A percentile compares a stretch with the other conserved stretches of the same genome.
These are phyloP conservation scores for Chimonanthus salicifolius DNA, from an alignment of 164 flowering plant species.

Conservation along the genomic window DNA sequence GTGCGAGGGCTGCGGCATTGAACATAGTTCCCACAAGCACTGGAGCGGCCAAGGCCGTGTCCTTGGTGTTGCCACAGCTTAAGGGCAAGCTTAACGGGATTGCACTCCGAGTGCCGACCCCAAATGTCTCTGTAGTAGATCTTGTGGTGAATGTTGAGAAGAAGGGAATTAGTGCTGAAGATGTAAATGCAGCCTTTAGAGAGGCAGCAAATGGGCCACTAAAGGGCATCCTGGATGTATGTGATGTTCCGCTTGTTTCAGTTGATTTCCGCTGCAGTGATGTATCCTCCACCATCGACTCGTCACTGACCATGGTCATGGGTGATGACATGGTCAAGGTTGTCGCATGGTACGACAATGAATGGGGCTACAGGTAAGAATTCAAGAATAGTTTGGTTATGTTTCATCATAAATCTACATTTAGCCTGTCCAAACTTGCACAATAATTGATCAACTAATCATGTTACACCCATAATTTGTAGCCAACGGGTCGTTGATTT, in stretches of 20 bases:
- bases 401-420: background rate
- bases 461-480: conserved; percentile 13
- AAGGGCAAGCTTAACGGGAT: conserved; percentile 98
- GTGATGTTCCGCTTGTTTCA: conserved; percentile 92
- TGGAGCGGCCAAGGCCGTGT: conserved; percentile 98
- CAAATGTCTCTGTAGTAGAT: conserved; percentile 92
- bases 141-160: conserved; percentile 84
- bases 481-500: conserved; percentile 98
- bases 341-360: conserved; percentile 97
- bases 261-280: conserved; percentile 89
- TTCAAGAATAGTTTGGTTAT: background rate
- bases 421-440: background rate
- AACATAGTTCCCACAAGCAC: conserved; percentile 99
- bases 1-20: conserved; percentile 95
- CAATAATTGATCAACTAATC: background rate
- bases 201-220: conserved; percentile 86
- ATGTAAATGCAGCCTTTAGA: conserved; percentile 92
- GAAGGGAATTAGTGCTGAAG: conserved; percentile 86
- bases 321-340: conserved; percentile 98
- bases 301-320: conserved; percentile 95
- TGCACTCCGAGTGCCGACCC: conserved; percentile 93
- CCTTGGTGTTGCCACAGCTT: conserved; percentile 89
- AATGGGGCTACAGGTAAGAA: conserved; percentile 96
- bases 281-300: conserved; percentile 88
- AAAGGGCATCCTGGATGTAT: conserved; percentile 77